phyloP scores from a whole-genome alignment of 129 eudicot genomes.

The Flaveria linearis region DNA sequence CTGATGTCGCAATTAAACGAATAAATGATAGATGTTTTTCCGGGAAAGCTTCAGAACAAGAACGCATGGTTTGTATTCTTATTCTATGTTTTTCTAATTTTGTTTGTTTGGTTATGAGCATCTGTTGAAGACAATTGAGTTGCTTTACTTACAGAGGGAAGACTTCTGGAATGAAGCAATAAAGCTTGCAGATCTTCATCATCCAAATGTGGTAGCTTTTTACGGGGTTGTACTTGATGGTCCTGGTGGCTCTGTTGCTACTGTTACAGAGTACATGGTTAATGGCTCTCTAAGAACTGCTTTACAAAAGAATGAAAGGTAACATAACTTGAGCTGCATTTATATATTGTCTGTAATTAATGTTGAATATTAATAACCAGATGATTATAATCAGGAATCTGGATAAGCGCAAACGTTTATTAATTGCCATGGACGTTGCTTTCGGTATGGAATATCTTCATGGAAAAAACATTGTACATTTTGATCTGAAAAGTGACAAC shows the following conservation, averaged over 20 bases:
- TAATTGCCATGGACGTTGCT: conserved; percentile 96
- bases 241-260: conserved; percentile 86
- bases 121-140: neutral
- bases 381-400: conserved; percentile 52
- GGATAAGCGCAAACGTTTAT: conserved; percentile 82
- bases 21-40: conserved; percentile 88
- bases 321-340: neutral
- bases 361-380: conserved; percentile 3
- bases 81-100: neutral
- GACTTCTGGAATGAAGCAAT: conserved; percentile 97
- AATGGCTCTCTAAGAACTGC: conserved; percentile 86
- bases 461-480: conserved; percentile 84
- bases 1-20: conserved; percentile 90
- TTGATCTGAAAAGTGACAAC: conserved; percentile 90
- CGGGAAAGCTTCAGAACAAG: conserved; percentile 87
- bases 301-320: conserved; percentile 85
- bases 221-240: conserved; percentile 97
- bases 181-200: conserved; percentile 92
- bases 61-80: conserved; percentile 68
- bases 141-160: conserved; percentile 52
- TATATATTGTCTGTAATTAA: neutral
- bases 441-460: conserved; percentile 98
- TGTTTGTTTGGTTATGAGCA: neutral
- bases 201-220: conserved; percentile 96
- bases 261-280: conserved; percentile 95